These are phyloP conservation scores for Fraxinus excelsior DNA, from an alignment of 257 asterid species.

Conservation along the genomic window DNA sequence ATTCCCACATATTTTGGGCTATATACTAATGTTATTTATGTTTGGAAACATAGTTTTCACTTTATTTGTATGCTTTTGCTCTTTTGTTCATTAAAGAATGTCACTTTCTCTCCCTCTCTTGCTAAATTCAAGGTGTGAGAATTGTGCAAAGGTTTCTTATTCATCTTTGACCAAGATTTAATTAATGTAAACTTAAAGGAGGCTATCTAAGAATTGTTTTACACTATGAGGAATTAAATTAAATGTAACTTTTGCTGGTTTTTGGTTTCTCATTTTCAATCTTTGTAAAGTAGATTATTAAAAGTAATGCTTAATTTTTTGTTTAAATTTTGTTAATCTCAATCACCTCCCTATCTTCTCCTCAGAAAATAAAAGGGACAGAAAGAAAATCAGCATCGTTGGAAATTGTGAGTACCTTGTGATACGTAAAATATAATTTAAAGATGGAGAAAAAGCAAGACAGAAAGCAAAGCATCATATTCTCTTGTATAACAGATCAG, in stretches of 20 bases:
- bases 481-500: slow-evolving; percentile 7
- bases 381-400: background rate
- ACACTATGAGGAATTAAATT: background rate
- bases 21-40: slow-evolving; percentile 7
- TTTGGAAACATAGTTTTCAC: slow-evolving; percentile 20
- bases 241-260: background rate
- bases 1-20: slow-evolving; percentile 32
- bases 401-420: background rate
- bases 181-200: background rate
- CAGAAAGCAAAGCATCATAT: slow-evolving; percentile 34
- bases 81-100: background rate
- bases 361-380: background rate
- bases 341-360: background rate
- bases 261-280: background rate
- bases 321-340: no score
- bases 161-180: background rate
- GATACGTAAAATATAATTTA: background rate
- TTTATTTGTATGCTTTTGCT: background rate
- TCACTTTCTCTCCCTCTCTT: background rate
- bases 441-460: background rate
- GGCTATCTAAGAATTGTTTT: background rate
- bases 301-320: no score
- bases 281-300: background rate
- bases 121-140: background rate
- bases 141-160: background rate